phyloP scores from a whole-genome alignment of 371 early-diverging fungal species.

The Rhizopus delemar region DNA sequence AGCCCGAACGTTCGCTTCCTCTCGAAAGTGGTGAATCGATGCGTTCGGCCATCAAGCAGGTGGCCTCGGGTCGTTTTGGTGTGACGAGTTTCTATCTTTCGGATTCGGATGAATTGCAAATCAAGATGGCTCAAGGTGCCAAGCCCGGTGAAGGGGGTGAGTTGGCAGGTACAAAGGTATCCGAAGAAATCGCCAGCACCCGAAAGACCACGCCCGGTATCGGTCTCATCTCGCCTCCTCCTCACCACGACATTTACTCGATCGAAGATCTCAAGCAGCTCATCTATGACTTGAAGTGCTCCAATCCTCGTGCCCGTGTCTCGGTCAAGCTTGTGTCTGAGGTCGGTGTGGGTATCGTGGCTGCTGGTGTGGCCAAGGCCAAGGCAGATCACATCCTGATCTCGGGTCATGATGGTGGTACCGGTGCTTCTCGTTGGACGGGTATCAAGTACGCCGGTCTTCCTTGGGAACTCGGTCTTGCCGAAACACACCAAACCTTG shows the following conservation, averaged over 20 bases:
- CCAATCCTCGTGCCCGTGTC: slow-evolving; percentile 88
- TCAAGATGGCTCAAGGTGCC: slow-evolving; percentile 99
- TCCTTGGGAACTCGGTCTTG: slow-evolving; percentile 97
- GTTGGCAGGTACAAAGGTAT: slow-evolving; percentile 83
- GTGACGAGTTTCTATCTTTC: slow-evolving; percentile 92
- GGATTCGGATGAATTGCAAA: slow-evolving; percentile 94
- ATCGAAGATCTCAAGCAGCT: slow-evolving; percentile 97
- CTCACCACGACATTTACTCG: slow-evolving; percentile 98
- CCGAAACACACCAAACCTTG: slow-evolving; percentile 96
- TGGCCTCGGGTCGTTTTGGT: slow-evolving; percentile 97
- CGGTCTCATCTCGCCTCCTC: slow-evolving; percentile 94
- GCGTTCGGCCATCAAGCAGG: slow-evolving; percentile 96
- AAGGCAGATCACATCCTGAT: slow-evolving; percentile 96
- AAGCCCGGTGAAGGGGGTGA: slow-evolving; percentile 96
- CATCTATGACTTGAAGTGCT: slow-evolving; percentile 94
- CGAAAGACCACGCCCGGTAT: slow-evolving; percentile 95
- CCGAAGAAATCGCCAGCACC: slow-evolving; percentile 86
- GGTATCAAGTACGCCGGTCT: slow-evolving; percentile 97
- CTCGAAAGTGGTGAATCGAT: slow-evolving; percentile 73
- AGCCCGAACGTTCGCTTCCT: slow-evolving; percentile 76
- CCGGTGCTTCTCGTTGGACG: slow-evolving; percentile 96
- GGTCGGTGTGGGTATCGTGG: slow-evolving; percentile 95
- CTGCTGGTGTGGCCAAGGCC: slow-evolving; percentile 96
- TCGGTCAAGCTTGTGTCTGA: slow-evolving; percentile 96
- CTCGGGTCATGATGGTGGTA: slow-evolving; percentile 97